Conservation (phyloP, 495 filamentous ascomycete species). For the Hypoxylon cercidicola region DNA sequence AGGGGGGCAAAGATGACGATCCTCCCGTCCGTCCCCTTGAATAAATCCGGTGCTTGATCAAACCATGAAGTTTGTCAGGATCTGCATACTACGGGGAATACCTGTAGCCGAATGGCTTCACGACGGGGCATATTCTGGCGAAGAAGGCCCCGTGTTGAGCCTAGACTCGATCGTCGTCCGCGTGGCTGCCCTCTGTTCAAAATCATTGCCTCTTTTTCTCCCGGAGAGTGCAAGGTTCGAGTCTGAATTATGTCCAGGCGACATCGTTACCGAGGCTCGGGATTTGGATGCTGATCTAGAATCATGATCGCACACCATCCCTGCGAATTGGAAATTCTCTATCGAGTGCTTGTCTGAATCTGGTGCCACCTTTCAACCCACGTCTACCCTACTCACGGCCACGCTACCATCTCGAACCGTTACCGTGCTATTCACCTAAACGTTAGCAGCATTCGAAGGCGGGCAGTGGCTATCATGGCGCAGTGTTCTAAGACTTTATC, state of each 20-base stretch:
- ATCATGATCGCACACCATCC: slow-evolving; percentile 27
- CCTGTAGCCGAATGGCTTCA: slow-evolving; percentile 38
- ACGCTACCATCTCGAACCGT: slow-evolving; percentile 45
- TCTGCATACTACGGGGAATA: slow-evolving; percentile 23
- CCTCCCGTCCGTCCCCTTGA: too few species aligned
- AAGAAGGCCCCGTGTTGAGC: slow-evolving; percentile 24
- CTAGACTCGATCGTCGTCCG: slow-evolving; percentile 40
- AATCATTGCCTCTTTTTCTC: slow-evolving; percentile 18
- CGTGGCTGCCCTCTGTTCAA: slow-evolving; percentile 35
- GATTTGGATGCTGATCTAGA: slow-evolving; percentile 27
- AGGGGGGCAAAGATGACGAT: too few species aligned
- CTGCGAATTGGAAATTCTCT: slow-evolving; percentile 19
- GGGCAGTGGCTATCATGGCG: slow-evolving; percentile 19
- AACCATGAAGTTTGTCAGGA: slow-evolving; percentile 12
- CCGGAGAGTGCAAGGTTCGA: slow-evolving; percentile 26
- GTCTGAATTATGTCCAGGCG: slow-evolving; percentile 5
- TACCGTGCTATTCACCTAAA: slow-evolving; percentile 44
- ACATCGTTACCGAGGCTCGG: slow-evolving; percentile 31
- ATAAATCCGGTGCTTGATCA: too few species aligned
- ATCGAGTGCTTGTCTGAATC: background rate
- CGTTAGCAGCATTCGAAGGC: slow-evolving; percentile 38
- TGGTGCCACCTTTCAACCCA: slow-evolving; percentile 14
- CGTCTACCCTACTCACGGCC: slow-evolving; percentile 35
- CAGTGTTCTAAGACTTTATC: slow-evolving; percentile 5
- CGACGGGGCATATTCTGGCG: slow-evolving; percentile 31